Evolutionary conservation across 768 basidiomycete species (phyloP).

Genomic region (Leccinum longicurvipes): DNA sequence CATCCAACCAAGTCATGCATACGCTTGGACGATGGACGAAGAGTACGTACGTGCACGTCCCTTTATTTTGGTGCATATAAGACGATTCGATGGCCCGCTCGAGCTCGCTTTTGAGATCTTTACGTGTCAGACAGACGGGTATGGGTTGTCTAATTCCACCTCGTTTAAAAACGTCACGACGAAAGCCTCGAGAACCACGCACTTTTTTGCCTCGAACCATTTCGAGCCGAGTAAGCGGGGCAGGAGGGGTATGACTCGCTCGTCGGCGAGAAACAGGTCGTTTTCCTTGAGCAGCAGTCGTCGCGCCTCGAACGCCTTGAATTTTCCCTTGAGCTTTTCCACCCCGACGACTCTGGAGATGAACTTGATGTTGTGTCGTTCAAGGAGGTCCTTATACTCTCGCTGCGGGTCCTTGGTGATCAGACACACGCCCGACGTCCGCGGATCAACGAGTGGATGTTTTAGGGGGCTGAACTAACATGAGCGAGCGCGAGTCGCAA

Average conservation of each 20-base stretch:
- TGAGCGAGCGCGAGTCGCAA: constrained; percentile 1
- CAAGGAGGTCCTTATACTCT: constrained; percentile 92
- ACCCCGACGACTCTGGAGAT: constrained; percentile 90
- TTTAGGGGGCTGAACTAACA: constrained; percentile 53
- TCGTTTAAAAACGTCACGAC: neutral
- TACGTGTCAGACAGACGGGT: constrained; percentile 83
- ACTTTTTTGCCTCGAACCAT: constrained; percentile 98
- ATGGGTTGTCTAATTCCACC: constrained; percentile 68
- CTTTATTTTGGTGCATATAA: constrained; percentile 93
- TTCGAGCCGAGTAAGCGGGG: constrained; percentile 84
- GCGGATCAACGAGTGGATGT: constrained; percentile 81
- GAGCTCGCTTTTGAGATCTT: constrained; percentile 89
- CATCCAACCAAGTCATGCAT: neutral
- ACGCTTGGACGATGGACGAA: neutral
- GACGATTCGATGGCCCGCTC: constrained; percentile 92
- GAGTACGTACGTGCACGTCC: constrained; percentile 80
- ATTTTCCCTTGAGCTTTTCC: constrained; percentile 91
- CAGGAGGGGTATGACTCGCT: constrained; percentile 81
- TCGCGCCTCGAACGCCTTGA: constrained; percentile 79
- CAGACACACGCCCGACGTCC: constrained; percentile 76
- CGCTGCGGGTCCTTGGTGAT: constrained; percentile 96
- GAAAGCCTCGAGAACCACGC: constrained; percentile 35
- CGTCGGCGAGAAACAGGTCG: constrained; percentile 91
- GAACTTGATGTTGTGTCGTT: constrained; percentile 76
- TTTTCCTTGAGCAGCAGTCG: constrained; percentile 84